These are phyloP conservation scores for Salix caprea DNA, from an alignment of 345 rosid genomes.

Conservation along the genomic window DNA sequence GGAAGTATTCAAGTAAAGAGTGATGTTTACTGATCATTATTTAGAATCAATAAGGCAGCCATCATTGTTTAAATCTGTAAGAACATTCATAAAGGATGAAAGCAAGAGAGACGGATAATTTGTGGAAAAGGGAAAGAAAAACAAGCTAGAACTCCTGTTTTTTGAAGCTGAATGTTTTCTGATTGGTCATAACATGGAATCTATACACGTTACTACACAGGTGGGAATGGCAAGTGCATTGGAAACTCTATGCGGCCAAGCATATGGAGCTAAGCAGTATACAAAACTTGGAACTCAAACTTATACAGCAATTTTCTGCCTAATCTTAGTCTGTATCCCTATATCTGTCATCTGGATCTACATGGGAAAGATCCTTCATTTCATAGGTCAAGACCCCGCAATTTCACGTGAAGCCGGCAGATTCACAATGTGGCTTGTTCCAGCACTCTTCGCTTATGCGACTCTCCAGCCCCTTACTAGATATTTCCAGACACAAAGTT, in stretches of 20 bases:
- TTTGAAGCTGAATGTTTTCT: not conserved
- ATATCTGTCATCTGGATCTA: conserved; percentile 50
- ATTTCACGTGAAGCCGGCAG: conserved; percentile 54
- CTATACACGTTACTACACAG: conserved; percentile 27
- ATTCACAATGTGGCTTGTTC: conserved; percentile 51
- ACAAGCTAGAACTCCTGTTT: not conserved
- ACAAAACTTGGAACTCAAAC: conserved; percentile 50
- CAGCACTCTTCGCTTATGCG: conserved; percentile 58
- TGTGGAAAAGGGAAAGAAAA: too few relatives aligned
- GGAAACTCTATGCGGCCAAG: conserved; percentile 84
- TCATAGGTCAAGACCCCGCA: conserved; percentile 55
- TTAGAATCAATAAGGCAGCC: not conserved
- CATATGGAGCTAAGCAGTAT: conserved; percentile 65
- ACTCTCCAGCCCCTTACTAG: conserved; percentile 51
- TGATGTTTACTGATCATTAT: not conserved
- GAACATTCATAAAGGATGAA: not conserved
- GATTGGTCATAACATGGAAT: not conserved
- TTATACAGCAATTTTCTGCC: conserved; percentile 48
- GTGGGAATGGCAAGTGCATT: conserved; percentile 68
- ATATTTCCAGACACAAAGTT: conserved; percentile 53
- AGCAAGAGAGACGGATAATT: not conserved
- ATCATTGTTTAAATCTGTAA: not conserved
- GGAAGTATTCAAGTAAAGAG: not conserved
- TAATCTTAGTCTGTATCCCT: conserved; percentile 45
- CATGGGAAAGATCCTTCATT: conserved; percentile 47